Base-by-base conservation (phyloP, 202 grass and related monocot species). In the Panicum hallii region DNA sequence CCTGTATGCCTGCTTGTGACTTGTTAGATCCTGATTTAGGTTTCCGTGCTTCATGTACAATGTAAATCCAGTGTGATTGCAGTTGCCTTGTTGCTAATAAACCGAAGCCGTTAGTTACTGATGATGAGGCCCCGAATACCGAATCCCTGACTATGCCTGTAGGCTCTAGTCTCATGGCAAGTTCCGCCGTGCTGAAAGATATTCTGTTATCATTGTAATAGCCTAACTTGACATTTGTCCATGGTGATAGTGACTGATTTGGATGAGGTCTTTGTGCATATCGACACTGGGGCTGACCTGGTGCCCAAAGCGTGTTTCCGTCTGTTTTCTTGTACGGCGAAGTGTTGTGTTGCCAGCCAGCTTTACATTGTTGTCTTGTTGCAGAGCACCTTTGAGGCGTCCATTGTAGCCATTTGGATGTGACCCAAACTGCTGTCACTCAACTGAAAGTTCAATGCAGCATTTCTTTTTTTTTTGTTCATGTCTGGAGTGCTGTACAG, bases 31-130 rank as follows among this genome's bases (percentile, higher is more conserved):
- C 32, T 78, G 76, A 44, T 76, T 61, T 91, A 91, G 81, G 85
- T 67, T 85, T 72, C 70, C 11, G 26, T 67, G 77, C 77, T 79
- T 85, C 48, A 47, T 90, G 81, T 80, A 87, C 88, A 90, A 90
- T 87, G 89, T 90, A 90, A 80, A 87, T 87, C 69, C 63, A 42
- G 85, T 90, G 84, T 76, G 89, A 77, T 87, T 84, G 83, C 85
- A 87, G 89, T 80, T 75, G 53, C 55, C 26, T 19, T 87, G 80
- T 63, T 65, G 28, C 63, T 80, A 90, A 84, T 90, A 90, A 87
- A 84, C 69, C 44, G 52, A 90, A 87, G 63, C 84, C 20, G 63
- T 82, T 90, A 90, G 75, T 84, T 57, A 90, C 54, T 77, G 57
- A 61, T 61, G 76, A 58, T 70, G 75, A 43, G 77, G 85, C 76